These are phyloP conservation scores for Malassezia pachydermatis DNA, from an alignment of 1,284 basidiomycete species.

Conservation along the genomic window DNA sequence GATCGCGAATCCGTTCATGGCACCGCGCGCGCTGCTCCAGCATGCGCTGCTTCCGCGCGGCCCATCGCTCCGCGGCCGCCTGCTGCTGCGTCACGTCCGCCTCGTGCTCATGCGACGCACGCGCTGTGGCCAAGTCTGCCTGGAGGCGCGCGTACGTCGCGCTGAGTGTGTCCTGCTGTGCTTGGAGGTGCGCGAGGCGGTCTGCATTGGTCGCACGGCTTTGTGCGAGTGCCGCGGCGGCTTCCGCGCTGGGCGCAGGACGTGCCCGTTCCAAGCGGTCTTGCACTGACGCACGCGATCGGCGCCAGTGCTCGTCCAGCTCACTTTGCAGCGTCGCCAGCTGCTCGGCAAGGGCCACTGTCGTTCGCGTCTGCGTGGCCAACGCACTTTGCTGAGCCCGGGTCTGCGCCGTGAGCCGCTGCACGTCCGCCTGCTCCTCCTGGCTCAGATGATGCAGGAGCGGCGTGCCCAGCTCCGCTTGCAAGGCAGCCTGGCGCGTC, in stretches of 20 bases:
- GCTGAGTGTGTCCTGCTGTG: slow-evolving; percentile 6
- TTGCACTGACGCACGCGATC: slow-evolving; percentile 66
- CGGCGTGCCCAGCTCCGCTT: slow-evolving; percentile 64
- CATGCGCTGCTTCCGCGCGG: slow-evolving; percentile 79
- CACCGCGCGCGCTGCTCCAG: slow-evolving; percentile 77
- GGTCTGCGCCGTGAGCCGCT: slow-evolving; percentile 63
- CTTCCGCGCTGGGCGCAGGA: slow-evolving; percentile 55
- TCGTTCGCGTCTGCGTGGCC: slow-evolving; percentile 55
- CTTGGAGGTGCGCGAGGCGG: slow-evolving; percentile 1
- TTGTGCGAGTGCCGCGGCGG: slow-evolving; percentile 48
- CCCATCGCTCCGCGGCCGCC: slow-evolving; percentile 86
- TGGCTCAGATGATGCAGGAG: slow-evolving; percentile 64
- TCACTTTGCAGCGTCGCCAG: slow-evolving; percentile 83
- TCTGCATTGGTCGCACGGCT: slow-evolving; percentile 2
- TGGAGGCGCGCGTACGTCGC: background rate
- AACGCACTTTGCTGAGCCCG: slow-evolving; percentile 64
- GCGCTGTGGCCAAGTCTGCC: slow-evolving; percentile 61
- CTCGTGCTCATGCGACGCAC: slow-evolving; percentile 75
- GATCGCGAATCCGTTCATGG: slow-evolving; percentile 83
- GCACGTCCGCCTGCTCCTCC: slow-evolving; percentile 64
- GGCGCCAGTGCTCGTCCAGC: slow-evolving; percentile 72
- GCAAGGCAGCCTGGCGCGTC: slow-evolving; percentile 58
- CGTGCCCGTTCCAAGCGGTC: slow-evolving; percentile 63
- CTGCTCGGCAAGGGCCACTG: slow-evolving; percentile 51
- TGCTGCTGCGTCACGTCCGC: slow-evolving; percentile 77